Conservation (phyloP, 2,329 filamentous ascomycete genomes). For the Monilinia fructigena region DNA sequence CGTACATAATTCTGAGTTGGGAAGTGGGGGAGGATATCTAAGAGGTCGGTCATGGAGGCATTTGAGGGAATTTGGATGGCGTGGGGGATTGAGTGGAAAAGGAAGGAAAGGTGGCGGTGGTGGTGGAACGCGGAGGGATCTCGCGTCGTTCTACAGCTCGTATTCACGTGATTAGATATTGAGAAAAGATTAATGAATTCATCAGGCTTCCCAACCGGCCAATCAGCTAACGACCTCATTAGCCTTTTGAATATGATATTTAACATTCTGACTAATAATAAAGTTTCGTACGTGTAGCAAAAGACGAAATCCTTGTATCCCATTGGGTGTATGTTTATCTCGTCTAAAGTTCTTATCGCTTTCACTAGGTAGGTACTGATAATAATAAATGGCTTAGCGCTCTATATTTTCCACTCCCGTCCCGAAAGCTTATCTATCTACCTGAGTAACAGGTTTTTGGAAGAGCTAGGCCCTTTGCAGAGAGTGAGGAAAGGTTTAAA, state of each 20-base stretch:
- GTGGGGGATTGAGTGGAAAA: not conserved
- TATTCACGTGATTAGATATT: not conserved
- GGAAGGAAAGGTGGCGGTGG: too few relatives aligned
- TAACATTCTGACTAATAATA: not conserved
- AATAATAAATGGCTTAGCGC: not conserved
- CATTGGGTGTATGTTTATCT: not conserved
- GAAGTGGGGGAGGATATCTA: conserved; percentile 78
- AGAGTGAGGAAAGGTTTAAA: not conserved
- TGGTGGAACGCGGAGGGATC: not conserved
- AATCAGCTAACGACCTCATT: not conserved
- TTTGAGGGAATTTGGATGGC: conserved; percentile 21
- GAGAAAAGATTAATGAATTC: too few relatives aligned
- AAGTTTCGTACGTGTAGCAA: not conserved
- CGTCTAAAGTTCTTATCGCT: not conserved
- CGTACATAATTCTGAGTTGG: conserved; percentile 67
- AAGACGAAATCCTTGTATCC: not conserved
- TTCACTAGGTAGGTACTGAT: not conserved
- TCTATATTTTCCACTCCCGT: not conserved
- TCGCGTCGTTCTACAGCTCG: not conserved
- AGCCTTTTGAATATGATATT: not conserved
- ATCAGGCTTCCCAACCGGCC: too few relatives aligned
- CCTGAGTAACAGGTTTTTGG: not conserved
- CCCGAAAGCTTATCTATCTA: not conserved
- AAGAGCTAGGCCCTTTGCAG: not conserved
- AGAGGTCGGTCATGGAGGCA: conserved; percentile 77